Evolutionary conservation across 2,329 filamentous ascomycete species (phyloP), one percentile per base, ranked within the genome.

Genomic region (Arachnopeziza araneosa): DNA sequence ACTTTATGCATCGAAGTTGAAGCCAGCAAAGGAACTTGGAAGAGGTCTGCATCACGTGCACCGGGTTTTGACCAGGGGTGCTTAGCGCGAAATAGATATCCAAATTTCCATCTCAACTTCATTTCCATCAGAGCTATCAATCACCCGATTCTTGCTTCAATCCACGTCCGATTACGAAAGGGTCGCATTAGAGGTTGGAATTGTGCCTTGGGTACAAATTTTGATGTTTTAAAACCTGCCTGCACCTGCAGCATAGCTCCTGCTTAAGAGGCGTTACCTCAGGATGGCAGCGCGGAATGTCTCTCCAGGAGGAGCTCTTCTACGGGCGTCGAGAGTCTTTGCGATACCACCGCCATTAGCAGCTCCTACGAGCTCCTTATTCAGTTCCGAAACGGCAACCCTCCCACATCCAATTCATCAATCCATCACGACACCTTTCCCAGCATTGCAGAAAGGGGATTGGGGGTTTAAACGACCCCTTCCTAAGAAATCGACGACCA

Each of bases 401-500:
- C 80, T 84, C 62, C 83, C 85, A 30, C 89, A 88, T 75, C 93
- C 93, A n/a, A 91, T 86, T 56, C 83, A 89, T 72, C 90, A 95
- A 72, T 84, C 92, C 63, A 89, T 98, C 71, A 87, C 88, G 17
- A 93, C 91, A 0, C 88, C 91, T 6, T 77, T 82, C 52, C 81
- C 85, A 21, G 93, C 92, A 8, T 82, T 91, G 24, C 78, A 80
- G 50, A 84, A 84, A 70, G 93, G 93, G 44, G 93, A 98, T 71
- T 98, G 93, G 93, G 93, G 93, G 17, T 78, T 97, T 68, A 98
- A 98, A 78, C 82, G 93, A 58, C 81, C 91, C 1, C 79, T 98
- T 6, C 93, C 93, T 1, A 76, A 88, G 9, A 88, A 88, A 72
- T 86, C 88, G 2, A 93, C 91, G 5, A 83, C 85, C 22, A 84